Evolutionary conservation across 2,329 filamentous ascomycete genomes (phyloP).

Genomic region (Claviceps sorghi): DNA sequence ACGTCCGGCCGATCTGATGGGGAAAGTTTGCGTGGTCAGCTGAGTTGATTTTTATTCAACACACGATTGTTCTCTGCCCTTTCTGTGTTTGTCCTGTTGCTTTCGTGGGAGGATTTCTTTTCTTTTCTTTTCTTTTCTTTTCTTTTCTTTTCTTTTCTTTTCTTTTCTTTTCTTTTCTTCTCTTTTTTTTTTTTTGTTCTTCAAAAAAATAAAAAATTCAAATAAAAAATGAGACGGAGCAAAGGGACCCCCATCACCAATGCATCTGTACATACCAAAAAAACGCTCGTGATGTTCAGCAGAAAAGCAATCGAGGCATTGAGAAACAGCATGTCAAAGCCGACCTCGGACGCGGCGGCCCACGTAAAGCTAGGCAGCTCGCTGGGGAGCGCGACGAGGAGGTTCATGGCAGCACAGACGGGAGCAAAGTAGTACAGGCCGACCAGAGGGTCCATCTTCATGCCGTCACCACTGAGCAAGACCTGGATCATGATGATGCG

Average conservation of each 20-base stretch:
- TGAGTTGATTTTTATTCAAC: no score
- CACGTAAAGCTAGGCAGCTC: conserved; percentile 53
- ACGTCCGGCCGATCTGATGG: conserved; percentile 69
- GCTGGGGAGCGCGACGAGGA: conserved; percentile 51
- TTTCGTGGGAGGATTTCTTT: no score
- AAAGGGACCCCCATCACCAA: no score
- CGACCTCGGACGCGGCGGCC: conserved; percentile 50
- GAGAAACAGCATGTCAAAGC: conserved; percentile 48
- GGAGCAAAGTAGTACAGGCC: conserved; percentile 84
- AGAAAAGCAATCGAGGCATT: conserved; percentile 71
- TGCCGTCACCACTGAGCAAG: conserved; percentile 57
- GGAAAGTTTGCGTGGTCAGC: conserved; percentile 7
- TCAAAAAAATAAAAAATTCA: neutral
- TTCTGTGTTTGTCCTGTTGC: no score
- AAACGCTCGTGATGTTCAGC: conserved; percentile 73
- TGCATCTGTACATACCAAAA: conserved; percentile 46
- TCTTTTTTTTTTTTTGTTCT: neutral
- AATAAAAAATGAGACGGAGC: neutral
- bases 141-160: neutral
- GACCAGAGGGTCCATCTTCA: conserved; percentile 81
- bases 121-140: no score
- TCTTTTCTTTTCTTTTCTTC: neutral
- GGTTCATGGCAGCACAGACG: conserved; percentile 70
- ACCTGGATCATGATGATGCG: conserved; percentile 77
- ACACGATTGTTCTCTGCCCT: no score